Evolutionary conservation across 202 grass and related monocot species (phyloP), one percentile per base, ranked within the genome.

Genomic region (Schoenoplectus triqueter): DNA sequence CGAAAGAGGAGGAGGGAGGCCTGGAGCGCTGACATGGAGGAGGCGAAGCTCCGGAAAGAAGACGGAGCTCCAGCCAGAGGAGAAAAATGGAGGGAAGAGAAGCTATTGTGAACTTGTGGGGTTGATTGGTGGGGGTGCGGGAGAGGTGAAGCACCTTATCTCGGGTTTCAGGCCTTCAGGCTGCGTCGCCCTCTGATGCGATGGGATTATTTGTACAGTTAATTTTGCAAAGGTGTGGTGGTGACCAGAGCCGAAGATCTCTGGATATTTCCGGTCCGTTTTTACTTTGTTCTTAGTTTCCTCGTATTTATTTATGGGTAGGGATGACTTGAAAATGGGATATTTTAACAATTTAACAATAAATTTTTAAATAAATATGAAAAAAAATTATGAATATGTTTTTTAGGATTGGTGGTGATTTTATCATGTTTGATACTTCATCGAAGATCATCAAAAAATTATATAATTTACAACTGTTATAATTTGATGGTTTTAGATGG

Each of bases 11-110:
- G 55, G 84, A 98, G 90, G 67, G 90, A 94, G 1, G 91, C 91
- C 76, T 95, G 96, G 15, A 94, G 93, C 57, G 91, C 87, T 42
- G 59, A 91, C 96, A 98, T 98, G 88, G 80, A 80, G 73, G 66
- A 0, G 75, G 85, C 19, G 65, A 56, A 11, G 19, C 64, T 0
- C 54, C 52, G 20, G 0, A 41, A 57, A 13, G 82, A 72, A 40
- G 66, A 80, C 42, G 84, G 73, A 70, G 68, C 21, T 66, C 64
- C 64, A 82, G 83, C 84, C 80, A 87, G 81, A 81, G 80, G 80
- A 79, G 69, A 86, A 42, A 42, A 80, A 76, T 76, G 73, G 10
- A 52, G n/a, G 4, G 4, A 42, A 10, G 40, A 47, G 6, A 10
- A 47, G 6, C 31, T 31, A 31, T 31, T 31, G 31, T 31, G 31